Percentiles rank a stretch among this genome's conserved stretches.
These are phyloP conservation scores for Albatrellus ellisii DNA, from an alignment of 768 basidiomycete genomes.

Conservation along the genomic window DNA sequence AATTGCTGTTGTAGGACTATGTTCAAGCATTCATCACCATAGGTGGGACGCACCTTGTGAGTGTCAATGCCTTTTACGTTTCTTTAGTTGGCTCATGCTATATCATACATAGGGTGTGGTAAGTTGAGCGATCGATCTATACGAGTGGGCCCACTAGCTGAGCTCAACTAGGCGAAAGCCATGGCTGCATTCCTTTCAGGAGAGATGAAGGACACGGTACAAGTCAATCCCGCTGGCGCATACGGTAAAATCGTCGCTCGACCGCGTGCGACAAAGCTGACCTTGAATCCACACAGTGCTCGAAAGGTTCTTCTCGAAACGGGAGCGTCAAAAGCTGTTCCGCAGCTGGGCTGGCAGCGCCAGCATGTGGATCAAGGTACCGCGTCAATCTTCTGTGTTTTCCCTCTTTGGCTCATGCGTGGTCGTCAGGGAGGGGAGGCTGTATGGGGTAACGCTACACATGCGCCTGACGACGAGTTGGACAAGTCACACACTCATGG, in stretches of 20 bases:
- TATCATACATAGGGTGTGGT: slow-evolving; percentile 51
- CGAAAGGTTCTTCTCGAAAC: slow-evolving; percentile 82
- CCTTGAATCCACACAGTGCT: slow-evolving; percentile 33
- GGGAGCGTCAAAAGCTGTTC: slow-evolving; percentile 82
- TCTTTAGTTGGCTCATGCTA: neutral
- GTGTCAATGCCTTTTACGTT: slow-evolving; percentile 14
- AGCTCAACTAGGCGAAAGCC: slow-evolving; percentile 62
- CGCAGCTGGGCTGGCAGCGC: slow-evolving; percentile 92
- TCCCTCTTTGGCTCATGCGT: neutral
- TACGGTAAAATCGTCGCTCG: slow-evolving; percentile 33
- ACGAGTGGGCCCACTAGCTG: neutral
- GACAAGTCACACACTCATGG: slow-evolving; percentile 56
- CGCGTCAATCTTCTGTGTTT: neutral
- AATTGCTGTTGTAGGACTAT: slow-evolving; percentile 40
- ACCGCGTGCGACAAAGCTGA: neutral
- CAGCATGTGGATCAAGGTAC: slow-evolving; percentile 86
- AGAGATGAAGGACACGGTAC: slow-evolving; percentile 90
- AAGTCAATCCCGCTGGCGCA: slow-evolving; percentile 69
- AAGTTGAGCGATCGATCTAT: slow-evolving; percentile 19
- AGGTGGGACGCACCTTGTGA: slow-evolving; percentile 75
- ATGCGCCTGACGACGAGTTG: slow-evolving; percentile 68
- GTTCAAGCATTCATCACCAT: slow-evolving; percentile 77
- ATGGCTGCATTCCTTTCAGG: slow-evolving; percentile 93
- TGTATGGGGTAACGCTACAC: slow-evolving; percentile 67
- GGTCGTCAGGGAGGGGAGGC: slow-evolving; percentile 58